Evolutionary conservation across 2,329 filamentous ascomycete species (phyloP), one percentile per base, ranked within the genome.

Genomic region (Bipolaris oryzae): DNA sequence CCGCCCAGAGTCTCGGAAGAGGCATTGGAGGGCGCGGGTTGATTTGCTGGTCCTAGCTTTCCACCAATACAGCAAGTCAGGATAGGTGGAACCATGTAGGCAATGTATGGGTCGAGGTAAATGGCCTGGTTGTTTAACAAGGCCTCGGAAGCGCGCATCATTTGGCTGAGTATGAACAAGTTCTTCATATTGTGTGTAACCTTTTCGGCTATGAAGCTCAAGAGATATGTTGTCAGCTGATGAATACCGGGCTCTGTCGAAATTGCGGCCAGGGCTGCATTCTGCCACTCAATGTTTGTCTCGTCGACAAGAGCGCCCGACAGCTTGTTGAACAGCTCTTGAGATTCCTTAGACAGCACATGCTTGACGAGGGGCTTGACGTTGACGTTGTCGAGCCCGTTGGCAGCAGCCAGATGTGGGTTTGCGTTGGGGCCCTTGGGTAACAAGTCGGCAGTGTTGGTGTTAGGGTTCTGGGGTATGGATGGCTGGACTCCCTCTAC

Each of bases 401-500:
- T 89, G 64, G 93, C 85, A 15, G 91, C 91, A 23, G 92, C 90
- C 39, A 97, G 83, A 42, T 91, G 90, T 5, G 90, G 88, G 70
- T 96, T 96, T 20, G 91, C 91, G 61, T 91, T 91, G 3, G 92
- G 89, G 5, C 93, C 94, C 79, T 97, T 98, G 31, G 93, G 90
- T 16, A 96, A 83, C 28, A 97, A 84, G 69, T 97, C 93, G 72
- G 93, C 89, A 74, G 97, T 93, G 70, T 88, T 87, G 5, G 90
- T 88, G 1, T 92, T 95, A 6, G 95, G 95, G 76, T 99, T 99
- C 76, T 98, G 94, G 1, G 94, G 92, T 67, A 98, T 97, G 0
- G 92, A 91, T 2, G 95, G 95, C 74, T 99, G 94, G 25, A 98
- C 95, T 57, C 95, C 95, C 81, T 99, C 95, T 46, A 99, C 92